Base-by-base conservation (phyloP, 208 protist genomes). In the Crithidia mellificae region DNA sequence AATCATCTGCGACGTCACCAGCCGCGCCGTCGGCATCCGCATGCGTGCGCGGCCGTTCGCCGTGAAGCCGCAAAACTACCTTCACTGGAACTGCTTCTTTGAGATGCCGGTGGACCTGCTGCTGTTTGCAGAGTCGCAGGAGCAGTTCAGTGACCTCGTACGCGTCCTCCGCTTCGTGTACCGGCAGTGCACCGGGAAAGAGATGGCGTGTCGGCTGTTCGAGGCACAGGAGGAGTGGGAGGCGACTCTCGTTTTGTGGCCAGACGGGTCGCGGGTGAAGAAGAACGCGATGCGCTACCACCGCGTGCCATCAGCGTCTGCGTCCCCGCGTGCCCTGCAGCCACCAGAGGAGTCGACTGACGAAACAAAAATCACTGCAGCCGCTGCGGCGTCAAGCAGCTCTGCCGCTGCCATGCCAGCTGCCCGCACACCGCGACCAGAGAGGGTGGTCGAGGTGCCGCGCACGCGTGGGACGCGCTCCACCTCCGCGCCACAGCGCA, bases 61-160 rank as follows among this genome's bases (percentile, higher is more conserved):
- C 17, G 29, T 73, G 2, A 7, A 36, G 52, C 30, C 54, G 38
- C 22, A 55, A 12, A 38, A 64, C 53, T 30, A 24, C 36, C 2
- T 49, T 8, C 24, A 32, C 41, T 41, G 47, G 53, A 54, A 64
- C 36, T 56, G 58, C 67, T 82, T 80, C 50, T 63, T 59, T 39
- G 75, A 81, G 62, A 82, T 86, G 76, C 75, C 80, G 9, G 80
- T 86, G 9, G 80, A 86, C 55, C 17, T 76, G 27, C 49, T 82
- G 17, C 56, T 81, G 9, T 74, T 73, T 34, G 38, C 54, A 5
- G 39, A 56, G 9, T 65, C 50, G 11, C 14, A 7, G 0, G 63
- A 51, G n/a, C 63, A 72, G 39, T 39, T 59, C n/a, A 32, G 12
- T 0, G 22, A 73, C 25, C 39, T 86, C 5, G 17, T 72, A 8